Evolutionary conservation across 768 basidiomycete species (phyloP).

Genomic region (Cyclocybe aegerita): DNA sequence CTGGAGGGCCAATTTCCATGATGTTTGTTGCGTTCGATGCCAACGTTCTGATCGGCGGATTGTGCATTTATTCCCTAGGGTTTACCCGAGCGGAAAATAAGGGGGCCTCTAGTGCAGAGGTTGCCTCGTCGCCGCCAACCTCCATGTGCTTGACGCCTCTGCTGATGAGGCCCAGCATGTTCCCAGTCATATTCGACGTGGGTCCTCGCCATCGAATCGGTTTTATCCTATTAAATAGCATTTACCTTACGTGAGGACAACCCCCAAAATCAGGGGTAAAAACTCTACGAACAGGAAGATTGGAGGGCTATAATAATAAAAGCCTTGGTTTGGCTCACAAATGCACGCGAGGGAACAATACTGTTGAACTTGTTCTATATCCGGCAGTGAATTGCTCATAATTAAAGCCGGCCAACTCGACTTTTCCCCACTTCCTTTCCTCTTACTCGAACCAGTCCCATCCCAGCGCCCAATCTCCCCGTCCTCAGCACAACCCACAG

Average conservation of each 20-base stretch:
- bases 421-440: slow-evolving; percentile 60
- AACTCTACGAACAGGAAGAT: slow-evolving; percentile 49
- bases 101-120: slow-evolving; percentile 14
- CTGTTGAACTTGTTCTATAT: slow-evolving; percentile 63
- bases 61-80: slow-evolving; percentile 26
- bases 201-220: slow-evolving; percentile 31
- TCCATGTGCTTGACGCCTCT: too few relatives aligned
- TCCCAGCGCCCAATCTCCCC: slow-evolving; percentile 27
- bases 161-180: slow-evolving; percentile 2
- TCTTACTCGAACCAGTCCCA: slow-evolving; percentile 40
- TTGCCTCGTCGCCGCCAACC: too few relatives aligned
- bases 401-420: slow-evolving; percentile 67
- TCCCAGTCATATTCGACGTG: slow-evolving; percentile 21
- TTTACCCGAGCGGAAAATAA: slow-evolving; percentile 26
- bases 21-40: slow-evolving; percentile 14
- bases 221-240: slow-evolving; percentile 30
- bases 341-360: slow-evolving; percentile 73
- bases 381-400: slow-evolving; percentile 66
- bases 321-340: slow-evolving; percentile 51
- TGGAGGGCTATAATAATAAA: slow-evolving; percentile 57
- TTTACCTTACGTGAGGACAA: slow-evolving; percentile 59
- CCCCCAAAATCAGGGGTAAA: slow-evolving; percentile 60
- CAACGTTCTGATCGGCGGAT: slow-evolving; percentile 31
- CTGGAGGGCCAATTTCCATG: not conserved
- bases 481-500: slow-evolving; percentile 15